Conservation (phyloP, 2,329 filamentous ascomycete genomes). For the Laburnicola sp. region DNA sequence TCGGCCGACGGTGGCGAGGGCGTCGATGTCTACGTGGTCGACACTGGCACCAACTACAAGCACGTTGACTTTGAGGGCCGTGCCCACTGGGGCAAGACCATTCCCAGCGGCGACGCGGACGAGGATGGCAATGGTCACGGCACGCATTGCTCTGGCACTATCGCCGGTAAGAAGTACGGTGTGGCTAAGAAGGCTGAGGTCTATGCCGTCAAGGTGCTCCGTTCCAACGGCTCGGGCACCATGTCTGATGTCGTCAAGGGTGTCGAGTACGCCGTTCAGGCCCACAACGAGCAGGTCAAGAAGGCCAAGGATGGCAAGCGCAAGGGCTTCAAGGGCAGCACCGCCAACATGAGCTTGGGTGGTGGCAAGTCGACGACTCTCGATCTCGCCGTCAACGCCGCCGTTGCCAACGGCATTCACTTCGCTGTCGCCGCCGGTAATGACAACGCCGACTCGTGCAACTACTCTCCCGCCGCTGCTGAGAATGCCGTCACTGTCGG, state of each 20-base stretch:
- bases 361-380: conserved; percentile 94
- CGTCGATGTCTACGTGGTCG: conserved; percentile 97
- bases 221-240: conserved; percentile 93
- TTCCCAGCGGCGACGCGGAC: conserved; percentile 81
- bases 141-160: conserved; percentile 97
- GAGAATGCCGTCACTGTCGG: conserved; percentile 92
- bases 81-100: conserved; percentile 95
- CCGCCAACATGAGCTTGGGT: conserved; percentile 98
- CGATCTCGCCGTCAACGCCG: conserved; percentile 89
- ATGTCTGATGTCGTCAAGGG: conserved; percentile 99
- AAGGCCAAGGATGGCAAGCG: conserved; percentile 81
- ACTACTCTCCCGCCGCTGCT: conserved; percentile 95
- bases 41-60: conserved; percentile 90
- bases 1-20: conserved; percentile 87
- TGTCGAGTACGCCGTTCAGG: conserved; percentile 87
- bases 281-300: conserved; percentile 75
- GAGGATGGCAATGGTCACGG: conserved; percentile 96
- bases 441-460: conserved; percentile 98
- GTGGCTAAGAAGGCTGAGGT: conserved; percentile 98
- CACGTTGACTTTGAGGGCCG: conserved; percentile 98
- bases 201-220: conserved; percentile 96
- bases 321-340: conserved; percentile 98
- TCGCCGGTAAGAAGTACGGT: conserved; percentile 98
- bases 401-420: conserved; percentile 87
- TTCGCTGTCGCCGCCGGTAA: conserved; percentile 98